Percentiles rank a stretch among this genome's conserved stretches.
Evolutionary conservation across 2,329 filamentous ascomycete species (phyloP).

Genomic region (Verticillium longisporum): DNA sequence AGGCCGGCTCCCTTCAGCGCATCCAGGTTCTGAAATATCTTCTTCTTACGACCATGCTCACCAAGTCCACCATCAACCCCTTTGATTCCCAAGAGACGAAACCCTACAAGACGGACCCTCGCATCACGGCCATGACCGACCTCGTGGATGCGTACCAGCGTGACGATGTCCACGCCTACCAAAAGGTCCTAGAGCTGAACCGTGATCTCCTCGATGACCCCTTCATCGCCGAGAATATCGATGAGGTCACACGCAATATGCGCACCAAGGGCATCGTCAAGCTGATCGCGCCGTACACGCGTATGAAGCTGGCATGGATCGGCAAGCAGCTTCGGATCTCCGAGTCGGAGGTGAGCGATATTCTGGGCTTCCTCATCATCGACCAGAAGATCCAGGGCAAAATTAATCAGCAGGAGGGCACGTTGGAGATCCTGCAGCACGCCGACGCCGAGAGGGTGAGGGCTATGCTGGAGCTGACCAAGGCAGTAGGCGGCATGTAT

Average conservation of each 20-base stretch:
- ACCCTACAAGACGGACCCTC: constrained; percentile 91
- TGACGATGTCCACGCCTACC: constrained; percentile 89
- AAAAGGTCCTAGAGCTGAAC: constrained; percentile 79
- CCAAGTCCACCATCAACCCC: constrained; percentile 97
- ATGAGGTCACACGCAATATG: constrained; percentile 97
- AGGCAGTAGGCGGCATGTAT: constrained; percentile 64
- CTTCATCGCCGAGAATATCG: constrained; percentile 98
- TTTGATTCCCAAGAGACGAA: constrained; percentile 99
- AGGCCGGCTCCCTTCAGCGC: constrained; percentile 89
- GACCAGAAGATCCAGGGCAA: constrained; percentile 80
- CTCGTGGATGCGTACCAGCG: constrained; percentile 94
- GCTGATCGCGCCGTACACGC: constrained; percentile 88
- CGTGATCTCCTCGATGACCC: constrained; percentile 83
- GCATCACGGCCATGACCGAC: constrained; percentile 95
- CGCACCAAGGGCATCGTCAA: constrained; percentile 92
- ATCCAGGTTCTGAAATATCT: constrained; percentile 98
- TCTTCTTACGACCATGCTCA: constrained; percentile 93
- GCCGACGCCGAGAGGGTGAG: constrained; percentile 68
- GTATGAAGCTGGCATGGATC: constrained; percentile 84
- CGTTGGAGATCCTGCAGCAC: constrained; percentile 69
- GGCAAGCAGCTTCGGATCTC: constrained; percentile 82
- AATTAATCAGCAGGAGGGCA: constrained; percentile 83
- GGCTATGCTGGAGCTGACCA: constrained; percentile 67
- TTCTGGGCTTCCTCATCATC: constrained; percentile 88
- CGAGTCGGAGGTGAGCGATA: constrained; percentile 83